Evolutionary conservation across 1,284 basidiomycete genomes (phyloP), one percentile per base, ranked within the genome.

Genomic region (Entoloma clypeatum): DNA sequence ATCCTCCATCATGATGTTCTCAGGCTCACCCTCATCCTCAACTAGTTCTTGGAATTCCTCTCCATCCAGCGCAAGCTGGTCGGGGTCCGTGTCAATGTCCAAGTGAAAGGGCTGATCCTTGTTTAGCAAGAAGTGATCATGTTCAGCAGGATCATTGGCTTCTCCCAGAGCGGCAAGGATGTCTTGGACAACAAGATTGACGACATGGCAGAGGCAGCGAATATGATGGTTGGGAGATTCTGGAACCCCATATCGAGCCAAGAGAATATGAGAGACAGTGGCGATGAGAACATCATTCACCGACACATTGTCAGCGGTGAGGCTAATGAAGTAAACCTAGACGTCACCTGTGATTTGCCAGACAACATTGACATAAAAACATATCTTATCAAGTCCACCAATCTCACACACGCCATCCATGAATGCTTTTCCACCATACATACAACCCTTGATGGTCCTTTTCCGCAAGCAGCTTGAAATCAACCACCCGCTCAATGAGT

Each of bases 381-480:
- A 32, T 18, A n/a, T n/a, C n/a, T n/a, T 61, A 27, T 59, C 36
- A 3, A 62, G 39, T 7, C 49, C 49, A 3, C 57, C 54, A 13
- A 37, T 26, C n/a, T 46, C 34, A 4, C 27, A 23, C n/a, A 47
- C 36, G 49, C 47, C 17, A 57, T 36, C 0, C 3, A 51, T 45
- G 36, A 63, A 57, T n/a, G 53, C 57, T 26, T 52, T 45, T 11
- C 45, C 57, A 11, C 46, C 55, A 45, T 58, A n/a, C n/a, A n/a
- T n/a, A 46, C 14, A 51, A n/a, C n/a, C n/a, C n/a, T n/a, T n/a
- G n/a, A n/a, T n/a, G n/a, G n/a, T n/a, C n/a, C n/a, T n/a, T n/a
- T n/a, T n/a, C n/a, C n/a, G n/a, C n/a, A n/a, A n/a, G n/a, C n/a
- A n/a, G n/a, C n/a, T n/a, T n/a, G n/a, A n/a, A n/a, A n/a, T n/a